Evolutionary conservation across 441 rosid genomes (phyloP).

Genomic region (Biscutella laevigata): DNA sequence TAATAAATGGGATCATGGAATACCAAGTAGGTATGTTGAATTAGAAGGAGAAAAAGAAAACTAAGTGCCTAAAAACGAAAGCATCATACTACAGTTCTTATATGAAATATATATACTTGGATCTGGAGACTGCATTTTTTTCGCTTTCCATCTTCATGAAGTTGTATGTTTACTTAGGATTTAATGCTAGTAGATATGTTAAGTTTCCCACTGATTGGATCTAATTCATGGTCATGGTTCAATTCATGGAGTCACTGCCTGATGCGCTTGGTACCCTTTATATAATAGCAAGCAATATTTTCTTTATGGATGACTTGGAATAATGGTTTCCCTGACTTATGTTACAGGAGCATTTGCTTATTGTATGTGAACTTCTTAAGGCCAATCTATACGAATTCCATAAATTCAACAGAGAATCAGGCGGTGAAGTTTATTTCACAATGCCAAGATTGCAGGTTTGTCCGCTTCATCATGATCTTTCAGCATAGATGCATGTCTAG

Average conservation of each 20-base stretch:
- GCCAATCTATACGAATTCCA: constrained; percentile 97
- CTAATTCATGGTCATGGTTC: no score
- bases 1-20: not conserved
- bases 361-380: constrained; percentile 96
- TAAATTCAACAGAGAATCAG: constrained; percentile 95
- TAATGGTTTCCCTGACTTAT: constrained; percentile 10
- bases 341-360: constrained; percentile 89
- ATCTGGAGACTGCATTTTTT: not conserved
- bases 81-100: not conserved
- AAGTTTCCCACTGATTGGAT: no score
- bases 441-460: constrained; percentile 99
- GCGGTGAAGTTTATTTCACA: constrained; percentile 97
- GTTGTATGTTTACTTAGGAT: not conserved
- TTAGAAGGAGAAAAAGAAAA: no score
- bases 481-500: constrained; percentile 1
- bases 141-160: not conserved
- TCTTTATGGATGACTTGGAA: not conserved
- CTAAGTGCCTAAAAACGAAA: no score
- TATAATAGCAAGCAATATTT: not conserved
- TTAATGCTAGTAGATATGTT: not conserved
- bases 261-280: not conserved
- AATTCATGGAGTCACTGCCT: no score
- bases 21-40: not conserved
- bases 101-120: not conserved
- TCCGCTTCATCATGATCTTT: constrained; percentile 14